Conservation (phyloP, 2,329 filamentous ascomycete genomes). For the Berkeleyomyces basicola region DNA sequence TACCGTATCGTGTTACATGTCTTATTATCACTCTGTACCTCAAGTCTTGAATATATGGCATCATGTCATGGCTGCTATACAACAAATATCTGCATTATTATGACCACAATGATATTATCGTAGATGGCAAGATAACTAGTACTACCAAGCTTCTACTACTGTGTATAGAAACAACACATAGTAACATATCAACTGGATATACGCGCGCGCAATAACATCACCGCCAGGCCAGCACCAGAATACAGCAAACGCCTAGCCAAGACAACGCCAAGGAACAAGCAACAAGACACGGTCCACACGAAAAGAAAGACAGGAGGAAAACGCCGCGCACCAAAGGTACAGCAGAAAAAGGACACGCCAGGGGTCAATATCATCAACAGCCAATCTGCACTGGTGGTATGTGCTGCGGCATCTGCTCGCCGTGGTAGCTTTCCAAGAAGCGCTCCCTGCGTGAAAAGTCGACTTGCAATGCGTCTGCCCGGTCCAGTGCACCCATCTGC, state of each 20-base stretch:
- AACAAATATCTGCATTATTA: background rate
- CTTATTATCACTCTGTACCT: background rate
- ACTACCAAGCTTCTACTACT: background rate
- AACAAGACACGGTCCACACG: background rate
- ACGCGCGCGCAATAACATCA: background rate
- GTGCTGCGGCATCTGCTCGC: conserved; percentile 5
- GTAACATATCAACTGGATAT: background rate
- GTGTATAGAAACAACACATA: background rate
- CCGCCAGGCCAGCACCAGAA: background rate
- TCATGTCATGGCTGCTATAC: background rate
- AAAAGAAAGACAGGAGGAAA: background rate
- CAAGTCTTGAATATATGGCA: background rate
- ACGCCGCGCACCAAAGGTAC: background rate
- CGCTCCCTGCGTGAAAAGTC: conserved; percentile 6
- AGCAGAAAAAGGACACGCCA: background rate
- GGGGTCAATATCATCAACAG: background rate
- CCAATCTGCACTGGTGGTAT: conserved; percentile 11
- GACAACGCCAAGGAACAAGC: background rate
- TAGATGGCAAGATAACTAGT: background rate
- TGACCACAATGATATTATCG: background rate
- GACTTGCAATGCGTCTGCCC: background rate
- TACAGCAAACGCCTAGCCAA: background rate
- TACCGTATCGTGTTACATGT: background rate
- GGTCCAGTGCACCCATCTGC: conserved; percentile 8
- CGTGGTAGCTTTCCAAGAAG: conserved; percentile 10